A percentile compares a stretch with the other conserved stretches of the same genome.
These are phyloP conservation scores for Volutella citrinella DNA, from an alignment of 2,329 filamentous ascomycete genomes.

Conservation along the genomic window DNA sequence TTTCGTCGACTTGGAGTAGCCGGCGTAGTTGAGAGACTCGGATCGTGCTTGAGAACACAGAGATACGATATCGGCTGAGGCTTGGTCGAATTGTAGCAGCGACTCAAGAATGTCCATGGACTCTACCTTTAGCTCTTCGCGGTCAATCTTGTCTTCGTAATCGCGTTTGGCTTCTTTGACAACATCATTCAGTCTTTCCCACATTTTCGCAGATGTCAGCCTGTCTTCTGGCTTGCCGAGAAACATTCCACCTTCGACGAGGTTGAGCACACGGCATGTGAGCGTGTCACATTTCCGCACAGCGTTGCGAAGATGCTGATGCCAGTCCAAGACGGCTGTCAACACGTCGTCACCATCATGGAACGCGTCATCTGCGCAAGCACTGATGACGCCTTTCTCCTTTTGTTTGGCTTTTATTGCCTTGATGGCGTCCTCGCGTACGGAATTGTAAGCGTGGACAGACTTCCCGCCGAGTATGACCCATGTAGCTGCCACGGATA, in stretches of 20 bases:
- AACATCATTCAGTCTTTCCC: background rate
- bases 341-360: conserved; percentile 2
- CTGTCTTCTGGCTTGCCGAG: background rate
- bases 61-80: background rate
- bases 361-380: background rate
- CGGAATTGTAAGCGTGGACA: background rate
- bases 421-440: background rate
- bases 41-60: too few relatives aligned
- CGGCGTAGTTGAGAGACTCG: background rate
- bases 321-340: conserved; percentile 1
- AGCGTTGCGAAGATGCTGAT: conserved; percentile 5
- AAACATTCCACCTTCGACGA: conserved; percentile 3
- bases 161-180: background rate
- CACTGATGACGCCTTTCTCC: background rate
- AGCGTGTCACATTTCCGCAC: conserved; percentile 2
- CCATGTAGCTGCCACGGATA: conserved; percentile 3
- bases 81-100: background rate
- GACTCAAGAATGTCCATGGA: background rate
- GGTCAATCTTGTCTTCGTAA: background rate
- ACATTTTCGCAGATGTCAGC: conserved; percentile 1
- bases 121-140: background rate
- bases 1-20: too few relatives aligned
- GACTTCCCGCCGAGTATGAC: background rate
- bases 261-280: conserved; percentile 2
- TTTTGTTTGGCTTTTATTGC: background rate